A percentile compares a stretch with the other conserved stretches of the same genome.
Conservation (phyloP, 139 green algal species). For the Gonium pectorale region DNA sequence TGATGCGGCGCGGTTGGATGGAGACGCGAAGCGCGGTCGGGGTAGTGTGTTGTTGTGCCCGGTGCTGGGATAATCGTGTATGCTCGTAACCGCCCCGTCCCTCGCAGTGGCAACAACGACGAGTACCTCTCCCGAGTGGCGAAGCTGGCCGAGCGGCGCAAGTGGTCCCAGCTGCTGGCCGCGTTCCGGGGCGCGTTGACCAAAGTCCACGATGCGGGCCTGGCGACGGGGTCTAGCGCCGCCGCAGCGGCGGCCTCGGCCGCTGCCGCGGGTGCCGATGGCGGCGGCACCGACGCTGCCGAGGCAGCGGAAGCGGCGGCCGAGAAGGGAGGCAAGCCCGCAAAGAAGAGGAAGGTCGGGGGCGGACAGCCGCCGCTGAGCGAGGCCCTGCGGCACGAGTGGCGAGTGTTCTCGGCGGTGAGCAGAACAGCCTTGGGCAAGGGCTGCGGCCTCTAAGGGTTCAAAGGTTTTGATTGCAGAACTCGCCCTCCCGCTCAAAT, state of each 20-base stretch:
- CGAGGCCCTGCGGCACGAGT: conserved; percentile 59
- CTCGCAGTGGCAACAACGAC: conserved; percentile 86
- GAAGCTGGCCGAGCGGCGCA: conserved; percentile 83
- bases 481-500: too few relatives aligned
- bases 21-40: too few relatives aligned
- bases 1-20: too few relatives aligned
- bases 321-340: conserved; percentile 32
- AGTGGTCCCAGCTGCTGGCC: conserved; percentile 89
- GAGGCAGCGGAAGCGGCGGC: conserved; percentile 34
- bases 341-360: conserved; percentile 26
- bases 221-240: not conserved
- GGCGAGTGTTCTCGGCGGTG: conserved; percentile 73
- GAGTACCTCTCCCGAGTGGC: conserved; percentile 78
- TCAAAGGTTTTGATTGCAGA: too few relatives aligned
- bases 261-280: not conserved
- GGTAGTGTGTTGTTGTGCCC: too few relatives aligned
- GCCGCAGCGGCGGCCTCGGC: not conserved
- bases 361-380: not conserved
- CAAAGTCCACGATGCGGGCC: conserved; percentile 60
- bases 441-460: too few relatives aligned
- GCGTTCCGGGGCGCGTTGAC: conserved; percentile 82
- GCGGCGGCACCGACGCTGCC: not conserved
- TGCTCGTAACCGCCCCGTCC: not conserved
- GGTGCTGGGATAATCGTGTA: too few relatives aligned
- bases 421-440: too few relatives aligned